Evolutionary conservation across 2,329 filamentous ascomycete species (phyloP).

Genomic region (Rhytidhysteron rufulum): DNA sequence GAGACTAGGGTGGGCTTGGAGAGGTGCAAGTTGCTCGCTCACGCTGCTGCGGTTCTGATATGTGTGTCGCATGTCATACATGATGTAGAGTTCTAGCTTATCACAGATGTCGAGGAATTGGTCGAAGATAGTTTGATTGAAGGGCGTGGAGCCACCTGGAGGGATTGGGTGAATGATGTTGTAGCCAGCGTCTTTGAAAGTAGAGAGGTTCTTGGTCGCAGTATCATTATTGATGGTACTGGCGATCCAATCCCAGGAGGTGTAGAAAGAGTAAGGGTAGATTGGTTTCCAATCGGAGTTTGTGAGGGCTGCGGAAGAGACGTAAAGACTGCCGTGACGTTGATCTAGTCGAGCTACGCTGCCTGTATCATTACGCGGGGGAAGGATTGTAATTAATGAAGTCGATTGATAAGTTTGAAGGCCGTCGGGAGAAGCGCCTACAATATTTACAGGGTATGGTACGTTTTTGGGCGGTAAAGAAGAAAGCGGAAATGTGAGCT

Average conservation of each 20-base stretch:
- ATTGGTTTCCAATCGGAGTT: constrained; percentile 34
- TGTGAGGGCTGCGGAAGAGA: constrained; percentile 29
- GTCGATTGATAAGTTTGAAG: constrained; percentile 32
- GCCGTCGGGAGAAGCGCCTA: constrained; percentile 25
- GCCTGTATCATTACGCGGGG: constrained; percentile 39
- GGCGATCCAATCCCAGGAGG: constrained; percentile 35
- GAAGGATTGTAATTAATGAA: constrained; percentile 40
- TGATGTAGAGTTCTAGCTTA: constrained; percentile 42
- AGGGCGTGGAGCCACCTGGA: constrained; percentile 37
- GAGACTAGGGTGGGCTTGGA: constrained; percentile 33
- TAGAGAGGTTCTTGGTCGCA: constrained; percentile 32
- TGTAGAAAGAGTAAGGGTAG: constrained; percentile 48
- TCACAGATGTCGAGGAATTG: constrained; percentile 43
- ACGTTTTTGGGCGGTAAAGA: constrained; percentile 21
- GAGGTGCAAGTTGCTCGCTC: constrained; percentile 31
- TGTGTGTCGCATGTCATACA: constrained; percentile 45
- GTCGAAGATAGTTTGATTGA: constrained; percentile 36
- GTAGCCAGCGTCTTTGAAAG: constrained; percentile 42
- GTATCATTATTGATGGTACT: constrained; percentile 17
- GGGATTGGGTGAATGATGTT: constrained; percentile 47
- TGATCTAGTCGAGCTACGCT: constrained; percentile 47
- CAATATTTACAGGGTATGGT: constrained; percentile 38
- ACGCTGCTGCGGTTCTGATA: constrained; percentile 39
- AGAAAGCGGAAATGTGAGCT: constrained; percentile 34
- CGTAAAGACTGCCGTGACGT: constrained; percentile 43